A percentile compares a stretch with the other conserved stretches of the same genome.
Evolutionary conservation across 2,329 filamentous ascomycete genomes (phyloP).

Genomic region (Pyricularia sp.): DNA sequence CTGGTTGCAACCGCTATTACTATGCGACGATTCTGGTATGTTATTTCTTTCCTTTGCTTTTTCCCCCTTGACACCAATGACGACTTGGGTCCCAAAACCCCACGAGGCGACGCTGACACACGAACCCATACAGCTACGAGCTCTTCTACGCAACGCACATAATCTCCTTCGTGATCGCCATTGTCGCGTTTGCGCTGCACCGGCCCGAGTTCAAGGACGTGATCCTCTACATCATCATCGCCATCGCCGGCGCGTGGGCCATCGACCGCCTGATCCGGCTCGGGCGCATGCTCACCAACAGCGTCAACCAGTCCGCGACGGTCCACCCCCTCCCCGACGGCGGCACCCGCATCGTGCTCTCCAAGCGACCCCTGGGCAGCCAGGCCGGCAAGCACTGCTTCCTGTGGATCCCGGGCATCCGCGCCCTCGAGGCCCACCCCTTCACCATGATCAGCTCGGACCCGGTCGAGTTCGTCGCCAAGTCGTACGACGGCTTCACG

Average conservation of each 20-base stretch:
- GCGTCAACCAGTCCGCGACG: slow-evolving; percentile 39
- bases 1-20: slow-evolving; percentile 32
- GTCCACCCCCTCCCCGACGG: slow-evolving; percentile 44
- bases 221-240: slow-evolving; percentile 30
- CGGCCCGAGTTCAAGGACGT: slow-evolving; percentile 34
- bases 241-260: slow-evolving; percentile 37
- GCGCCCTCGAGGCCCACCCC: slow-evolving; percentile 49
- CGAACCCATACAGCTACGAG: slow-evolving; percentile 30
- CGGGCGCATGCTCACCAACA: slow-evolving; percentile 30
- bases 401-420: slow-evolving; percentile 51
- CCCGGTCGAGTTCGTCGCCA: slow-evolving; percentile 49
- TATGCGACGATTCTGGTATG: slow-evolving; percentile 30
- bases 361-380: slow-evolving; percentile 35
- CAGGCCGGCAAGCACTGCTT: slow-evolving; percentile 52
- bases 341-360: slow-evolving; percentile 44
- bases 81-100: no score
- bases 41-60: neutral
- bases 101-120: neutral
- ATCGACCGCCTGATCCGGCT: slow-evolving; percentile 40
- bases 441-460: slow-evolving; percentile 48
- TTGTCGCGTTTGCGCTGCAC: slow-evolving; percentile 41
- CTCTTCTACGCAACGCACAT: slow-evolving; percentile 46
- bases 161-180: slow-evolving; percentile 34
- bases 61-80: neutral
- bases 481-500: slow-evolving; percentile 50